phyloP scores from a whole-genome alignment of 2,329 filamentous ascomycete species.

The Seiridium unicorne region DNA sequence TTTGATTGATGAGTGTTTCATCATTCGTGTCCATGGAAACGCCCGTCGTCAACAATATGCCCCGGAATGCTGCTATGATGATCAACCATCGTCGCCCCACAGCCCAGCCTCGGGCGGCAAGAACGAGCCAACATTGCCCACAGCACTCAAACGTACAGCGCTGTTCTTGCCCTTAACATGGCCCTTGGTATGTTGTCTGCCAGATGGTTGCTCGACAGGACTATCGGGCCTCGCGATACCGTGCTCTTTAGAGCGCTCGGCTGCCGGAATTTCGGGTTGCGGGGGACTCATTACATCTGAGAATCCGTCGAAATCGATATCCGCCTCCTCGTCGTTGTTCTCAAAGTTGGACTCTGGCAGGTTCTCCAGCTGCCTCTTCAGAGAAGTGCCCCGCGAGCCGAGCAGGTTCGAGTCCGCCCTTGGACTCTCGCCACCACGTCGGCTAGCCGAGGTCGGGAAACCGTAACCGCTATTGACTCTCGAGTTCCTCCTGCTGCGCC shows the following conservation, averaged over 20 bases:
- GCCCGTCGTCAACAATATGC: neutral
- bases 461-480: neutral
- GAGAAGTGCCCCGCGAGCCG: neutral
- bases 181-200: constrained; percentile 11
- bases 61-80: constrained; percentile 6
- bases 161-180: constrained; percentile 30
- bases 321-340: constrained; percentile 21
- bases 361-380: constrained; percentile 8
- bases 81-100: constrained; percentile 41
- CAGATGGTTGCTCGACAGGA: constrained; percentile 13
- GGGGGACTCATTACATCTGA: constrained; percentile 9
- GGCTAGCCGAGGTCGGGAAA: neutral
- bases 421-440: neutral
- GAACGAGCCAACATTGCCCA: constrained; percentile 29
- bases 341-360: constrained; percentile 10
- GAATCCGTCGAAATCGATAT: constrained; percentile 17
- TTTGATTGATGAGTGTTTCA: neutral
- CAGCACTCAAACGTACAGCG: constrained; percentile 40
- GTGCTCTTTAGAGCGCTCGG: constrained; percentile 18
- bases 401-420: constrained; percentile 2
- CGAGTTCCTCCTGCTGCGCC: constrained; percentile 6
- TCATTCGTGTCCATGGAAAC: neutral
- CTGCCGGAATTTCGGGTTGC: constrained; percentile 10
- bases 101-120: constrained; percentile 22
- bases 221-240: constrained; percentile 37